phyloP scores from a whole-genome alignment of 352 stramenopile genomes.

The Phytophthora syringae region DNA sequence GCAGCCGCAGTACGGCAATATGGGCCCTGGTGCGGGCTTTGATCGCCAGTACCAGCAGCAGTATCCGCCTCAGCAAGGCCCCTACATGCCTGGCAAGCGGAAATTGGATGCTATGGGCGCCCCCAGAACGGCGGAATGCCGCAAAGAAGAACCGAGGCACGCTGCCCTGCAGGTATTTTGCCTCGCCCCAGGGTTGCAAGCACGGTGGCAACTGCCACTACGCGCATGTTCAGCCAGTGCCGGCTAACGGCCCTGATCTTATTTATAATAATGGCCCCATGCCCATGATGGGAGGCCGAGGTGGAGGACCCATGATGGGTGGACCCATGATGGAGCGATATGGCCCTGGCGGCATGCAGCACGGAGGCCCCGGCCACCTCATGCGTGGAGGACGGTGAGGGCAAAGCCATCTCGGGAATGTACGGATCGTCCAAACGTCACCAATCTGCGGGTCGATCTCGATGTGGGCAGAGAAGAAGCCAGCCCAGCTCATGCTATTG shows the following conservation, averaged over 20 bases:
- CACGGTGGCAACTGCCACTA: slow-evolving; percentile 76
- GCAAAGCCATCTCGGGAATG: slow-evolving; percentile 19
- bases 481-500: slow-evolving; percentile 17
- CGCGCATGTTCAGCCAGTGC: slow-evolving; percentile 54
- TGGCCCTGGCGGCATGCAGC: slow-evolving; percentile 49
- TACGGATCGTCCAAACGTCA: slow-evolving; percentile 35
- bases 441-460: slow-evolving; percentile 27
- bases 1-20: slow-evolving; percentile 40
- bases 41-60: slow-evolving; percentile 36
- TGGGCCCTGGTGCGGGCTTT: slow-evolving; percentile 36
- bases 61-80: slow-evolving; percentile 40
- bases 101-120: slow-evolving; percentile 46
- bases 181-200: slow-evolving; percentile 68
- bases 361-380: slow-evolving; percentile 39
- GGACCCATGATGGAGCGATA: slow-evolving; percentile 55
- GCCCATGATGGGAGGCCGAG: slow-evolving; percentile 41
- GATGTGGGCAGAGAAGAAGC: slow-evolving; percentile 33
- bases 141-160: slow-evolving; percentile 49
- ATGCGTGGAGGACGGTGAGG: slow-evolving; percentile 66
- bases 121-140: slow-evolving; percentile 44
- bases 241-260: slow-evolving; percentile 54
- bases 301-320: slow-evolving; percentile 29
- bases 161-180: slow-evolving; percentile 79
- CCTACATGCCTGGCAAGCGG: slow-evolving; percentile 44
- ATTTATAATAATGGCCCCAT: slow-evolving; percentile 61